Base-by-base conservation (phyloP, 352 stramenopile genomes). In the Phytophthora lateralis region DNA sequence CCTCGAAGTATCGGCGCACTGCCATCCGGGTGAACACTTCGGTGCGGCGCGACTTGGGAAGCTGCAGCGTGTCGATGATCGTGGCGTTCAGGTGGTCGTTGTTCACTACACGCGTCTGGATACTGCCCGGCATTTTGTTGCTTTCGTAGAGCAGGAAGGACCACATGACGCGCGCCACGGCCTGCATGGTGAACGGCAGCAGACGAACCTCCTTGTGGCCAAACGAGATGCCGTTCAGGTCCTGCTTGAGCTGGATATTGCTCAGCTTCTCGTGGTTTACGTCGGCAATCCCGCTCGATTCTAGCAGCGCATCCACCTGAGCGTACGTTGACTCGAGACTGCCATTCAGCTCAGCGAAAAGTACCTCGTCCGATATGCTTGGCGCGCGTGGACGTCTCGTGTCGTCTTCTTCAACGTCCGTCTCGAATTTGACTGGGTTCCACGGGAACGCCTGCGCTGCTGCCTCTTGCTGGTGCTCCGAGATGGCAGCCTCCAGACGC, bases 51-150 rank as follows among this genome's bases (percentile, higher is more conserved):
- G 60, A 73, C 45, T 73, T 70, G 9, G 68, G 55, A 2, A 81
- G 47, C 2, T 58, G 49, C n/a, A 81, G 5, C 6, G 58, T 73
- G 24, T 81, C 63, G 42, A 69, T 39, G 43, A 75, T 69, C 21
- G 55, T 78, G 27, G 60, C 59, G 47, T 75, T 68, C 45, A 77
- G 24, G 26, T 73, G 69, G 38, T 78, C 49, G 34, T 70, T 65
- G 35, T 66, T 71, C 5, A 73, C 2, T 3, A 67, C 26, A 1
- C 45, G 54, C 14, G 62, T 63, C n/a, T 60, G 41, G 17, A 69
- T 58, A 6, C 20, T 46, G 7, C 48, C 54, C 2, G 61, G 39
- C 18, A 62, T 41, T 3, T 56, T 14, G 21, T 38, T 43, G 41
- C 12, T 63, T 1, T 70, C 51, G 39, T 57, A 63, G 7, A 62